Base-by-base conservation (phyloP, 805 yeast species). In the Candida khao-thaluensis region DNA sequence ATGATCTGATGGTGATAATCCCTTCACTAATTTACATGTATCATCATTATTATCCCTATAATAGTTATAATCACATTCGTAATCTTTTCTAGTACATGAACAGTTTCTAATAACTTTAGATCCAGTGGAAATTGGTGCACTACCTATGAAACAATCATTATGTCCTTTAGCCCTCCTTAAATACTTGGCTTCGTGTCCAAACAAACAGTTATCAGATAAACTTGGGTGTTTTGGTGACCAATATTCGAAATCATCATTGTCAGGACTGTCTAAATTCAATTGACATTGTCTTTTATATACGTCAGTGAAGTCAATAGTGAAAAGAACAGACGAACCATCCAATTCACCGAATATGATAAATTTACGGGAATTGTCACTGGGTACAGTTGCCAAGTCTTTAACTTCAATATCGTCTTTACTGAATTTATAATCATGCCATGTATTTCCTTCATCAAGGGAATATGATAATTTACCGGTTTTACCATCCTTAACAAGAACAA, bases 31-130 rank as follows among this genome's bases (percentile, higher is more conserved):
- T 56, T 79, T 79, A 66, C 99, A 93, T 2, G 93, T 84, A 15
- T 95, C 95, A 54, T 88, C 96, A 0, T 52, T 44, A 6, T 16
- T 9, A 36, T 80, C 81, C 43, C 82, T 72, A 41, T 62, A 76
- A 59, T 71, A 90, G 62, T 90, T 90, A 67, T 81, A 87, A 59
- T 93, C 99, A 73, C 99, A 93, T 61, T 93, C 99, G 55, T 69
- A 93, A 51, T 91, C 99, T 37, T 76, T 74, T 60, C 96, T 76
- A 0, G 93, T 73, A 66, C 99, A 93, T 1, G 82, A 57, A 65
- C 99, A 93, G 57, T 85, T 81, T 43, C 78, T 69, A 8, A 74
- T 57, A 9, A 74, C 67, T 47, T 71, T 73, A 53, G 70, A 76
- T 1, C 85, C 89, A 20, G 75, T 66, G 18, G 65, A 57, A 29